Evolutionary conservation across 768 basidiomycete species (phyloP).

Genomic region (Suillus sp.): DNA sequence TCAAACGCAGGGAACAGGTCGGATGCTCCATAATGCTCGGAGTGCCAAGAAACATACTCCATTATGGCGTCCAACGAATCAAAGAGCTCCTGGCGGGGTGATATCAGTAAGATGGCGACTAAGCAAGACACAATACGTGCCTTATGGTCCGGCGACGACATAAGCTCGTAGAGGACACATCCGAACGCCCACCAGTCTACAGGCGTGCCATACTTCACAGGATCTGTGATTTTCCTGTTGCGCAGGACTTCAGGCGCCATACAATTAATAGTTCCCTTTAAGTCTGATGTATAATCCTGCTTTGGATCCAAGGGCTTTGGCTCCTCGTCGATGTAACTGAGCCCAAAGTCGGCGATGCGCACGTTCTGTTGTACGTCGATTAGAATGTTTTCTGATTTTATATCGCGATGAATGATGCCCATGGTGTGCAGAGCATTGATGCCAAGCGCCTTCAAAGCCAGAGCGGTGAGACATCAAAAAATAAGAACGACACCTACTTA

Average conservation of each 20-base stretch:
- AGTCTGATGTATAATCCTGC: conserved; percentile 25
- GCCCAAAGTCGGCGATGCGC: conserved; percentile 45
- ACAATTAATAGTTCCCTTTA: conserved; percentile 39
- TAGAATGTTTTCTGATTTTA: conserved; percentile 74
- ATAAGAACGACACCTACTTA: conserved; percentile 19
- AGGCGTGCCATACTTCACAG: conserved; percentile 30
- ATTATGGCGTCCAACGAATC: conserved; percentile 24
- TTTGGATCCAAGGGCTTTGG: conserved; percentile 16
- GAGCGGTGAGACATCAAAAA: conserved; percentile 1
- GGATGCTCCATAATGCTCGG: conserved; percentile 9
- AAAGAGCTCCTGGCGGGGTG: conserved; percentile 35
- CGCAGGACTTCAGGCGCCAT: conserved; percentile 44
- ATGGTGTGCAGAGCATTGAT: conserved; percentile 52
- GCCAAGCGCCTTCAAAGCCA: conserved; percentile 38
- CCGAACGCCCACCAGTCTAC: conserved; percentile 49
- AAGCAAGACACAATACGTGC: conserved; percentile 20
- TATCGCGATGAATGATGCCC: conserved; percentile 68
- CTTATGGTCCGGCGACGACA: conserved; percentile 25
- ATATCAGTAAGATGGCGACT: neutral
- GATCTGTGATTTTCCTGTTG: conserved; percentile 21
- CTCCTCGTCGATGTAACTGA: conserved; percentile 27
- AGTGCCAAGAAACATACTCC: conserved; percentile 25
- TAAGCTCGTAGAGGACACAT: conserved; percentile 42
- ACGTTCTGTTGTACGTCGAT: conserved; percentile 45
- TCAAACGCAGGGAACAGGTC: conserved; percentile 27